Conservation (phyloP, 805 yeast genomes). For the Jamesozyma jinghongensis region DNA sequence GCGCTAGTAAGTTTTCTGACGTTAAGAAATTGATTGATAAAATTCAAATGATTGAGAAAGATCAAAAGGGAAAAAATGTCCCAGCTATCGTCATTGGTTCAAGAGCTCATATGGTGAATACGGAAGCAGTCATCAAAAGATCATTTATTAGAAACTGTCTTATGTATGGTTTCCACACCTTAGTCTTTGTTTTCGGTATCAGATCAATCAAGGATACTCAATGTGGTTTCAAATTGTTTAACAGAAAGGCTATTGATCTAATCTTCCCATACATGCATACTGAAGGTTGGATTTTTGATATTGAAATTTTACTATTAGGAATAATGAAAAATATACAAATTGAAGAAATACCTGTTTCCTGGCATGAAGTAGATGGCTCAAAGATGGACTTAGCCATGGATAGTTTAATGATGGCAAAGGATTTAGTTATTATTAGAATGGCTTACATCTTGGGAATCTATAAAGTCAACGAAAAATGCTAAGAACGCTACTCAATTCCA, state of each 20-base stretch:
- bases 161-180: conserved; percentile 84
- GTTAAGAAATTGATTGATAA: conserved; percentile 41
- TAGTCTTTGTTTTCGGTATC: conserved; percentile 84
- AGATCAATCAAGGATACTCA: conserved; percentile 85
- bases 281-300: conserved; percentile 98
- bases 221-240: conserved; percentile 93
- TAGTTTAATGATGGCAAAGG: conserved; percentile 87
- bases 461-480: conserved; percentile 27
- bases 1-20: conserved; percentile 80
- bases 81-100: conserved; percentile 81
- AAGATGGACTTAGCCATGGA: conserved; percentile 89
- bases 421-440: conserved; percentile 78
- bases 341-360: conserved; percentile 74
- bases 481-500: neutral
- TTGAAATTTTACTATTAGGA: conserved; percentile 79
- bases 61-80: conserved; percentile 11
- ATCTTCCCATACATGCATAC: conserved; percentile 91
- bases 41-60: conserved; percentile 29
- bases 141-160: conserved; percentile 79
- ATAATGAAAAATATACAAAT: conserved; percentile 58
- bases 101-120: conserved; percentile 91
- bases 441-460: conserved; percentile 85
- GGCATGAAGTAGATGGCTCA: conserved; percentile 97
- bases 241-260: conserved; percentile 48
- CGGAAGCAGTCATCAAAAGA: conserved; percentile 95